phyloP scores from a whole-genome alignment of 2,329 filamentous ascomycete genomes.

The Botrytis pseudocinerea region DNA sequence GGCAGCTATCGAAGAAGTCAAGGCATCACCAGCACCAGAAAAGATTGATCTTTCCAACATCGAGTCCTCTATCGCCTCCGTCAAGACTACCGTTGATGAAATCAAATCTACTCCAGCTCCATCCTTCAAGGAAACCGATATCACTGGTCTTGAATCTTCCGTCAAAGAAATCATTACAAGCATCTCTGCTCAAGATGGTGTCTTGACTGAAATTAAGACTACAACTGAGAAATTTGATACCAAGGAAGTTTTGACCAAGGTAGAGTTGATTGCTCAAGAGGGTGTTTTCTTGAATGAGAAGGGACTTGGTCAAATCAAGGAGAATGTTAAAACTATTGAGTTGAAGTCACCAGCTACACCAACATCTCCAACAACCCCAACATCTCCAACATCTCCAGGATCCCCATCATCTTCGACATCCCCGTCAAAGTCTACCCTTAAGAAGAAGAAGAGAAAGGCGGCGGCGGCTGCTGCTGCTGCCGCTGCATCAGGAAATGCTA shows the following conservation, averaged over 20 bases:
- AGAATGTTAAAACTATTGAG: slow-evolving; percentile 14
- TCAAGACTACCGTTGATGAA: slow-evolving; percentile 28
- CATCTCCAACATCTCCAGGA: slow-evolving; percentile 42
- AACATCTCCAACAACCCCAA: slow-evolving; percentile 46
- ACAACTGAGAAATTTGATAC: slow-evolving; percentile 28
- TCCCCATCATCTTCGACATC: slow-evolving; percentile 40
- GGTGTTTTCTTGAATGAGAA: slow-evolving; percentile 19
- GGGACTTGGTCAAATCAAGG: slow-evolving; percentile 20
- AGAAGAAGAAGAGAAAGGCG: slow-evolving; percentile 1
- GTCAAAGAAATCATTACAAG: slow-evolving; percentile 27
- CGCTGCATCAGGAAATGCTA: background rate
- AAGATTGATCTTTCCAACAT: slow-evolving; percentile 29
- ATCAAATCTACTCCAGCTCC: slow-evolving; percentile 25
- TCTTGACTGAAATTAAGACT: slow-evolving; percentile 34
- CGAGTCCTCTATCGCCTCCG: slow-evolving; percentile 27
- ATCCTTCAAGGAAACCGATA: slow-evolving; percentile 25
- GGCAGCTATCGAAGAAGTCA: slow-evolving; percentile 26
- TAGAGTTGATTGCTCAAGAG: slow-evolving; percentile 19
- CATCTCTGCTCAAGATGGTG: slow-evolving; percentile 18
- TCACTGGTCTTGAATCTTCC: slow-evolving; percentile 27
- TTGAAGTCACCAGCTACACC: slow-evolving; percentile 36
- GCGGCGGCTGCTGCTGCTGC: background rate
- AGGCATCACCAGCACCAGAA: slow-evolving; percentile 25
- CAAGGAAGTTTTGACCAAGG: slow-evolving; percentile 24
- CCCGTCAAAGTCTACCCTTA: slow-evolving; percentile 54